Evolutionary conservation across 805 yeast species (phyloP), one percentile per base, ranked within the genome.

Genomic region (Candida railenensis): DNA sequence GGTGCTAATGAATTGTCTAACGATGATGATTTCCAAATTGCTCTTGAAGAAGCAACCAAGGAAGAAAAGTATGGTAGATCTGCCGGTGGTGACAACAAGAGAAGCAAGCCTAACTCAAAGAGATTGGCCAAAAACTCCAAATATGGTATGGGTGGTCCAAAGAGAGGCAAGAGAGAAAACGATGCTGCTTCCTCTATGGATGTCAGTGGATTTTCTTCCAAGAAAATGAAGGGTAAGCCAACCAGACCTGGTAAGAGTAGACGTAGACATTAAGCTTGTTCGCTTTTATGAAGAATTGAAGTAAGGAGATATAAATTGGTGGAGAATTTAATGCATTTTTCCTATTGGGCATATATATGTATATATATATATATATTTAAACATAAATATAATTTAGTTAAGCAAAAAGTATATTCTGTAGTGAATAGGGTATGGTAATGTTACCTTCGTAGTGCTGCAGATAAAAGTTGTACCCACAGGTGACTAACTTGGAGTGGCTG

Each of bases 41-140:
- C 96, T 38, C 79, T 92, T 54, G 97, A 91, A 69, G 97, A 91
- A 66, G 90, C 89, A 42, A 78, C 88, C n/a, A 82, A 82, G 43
- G 81, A 78, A 51, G 78, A 77, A 46, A 34, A 45, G 15, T 21
- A 42, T 12, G 47, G 52, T 19, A n/a, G n/a, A n/a, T 60, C 56
- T 34, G 57, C 58, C 15, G 61, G 53, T 37, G 68, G 67, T 46
- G 72, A 70, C 46, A 69, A 69, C 46, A 80, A 78, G 65, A 78
- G 82, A 63, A 65, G 64, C 15, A 79, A 78, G 62, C 82, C 85
- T 46, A 85, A 82, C 58, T 67, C 77, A 18, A 85, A 84, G 68
- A 77, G 95, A 63, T 54, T 71, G 56, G 89, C 87, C 43, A 88
- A 87, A 71, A 77, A 88, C 55, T 57, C 83, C 42, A 86, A 84